Evolutionary conservation across 768 basidiomycete genomes (phyloP), one percentile per base, ranked within the genome.

Genomic region (Suillus discolor): DNA sequence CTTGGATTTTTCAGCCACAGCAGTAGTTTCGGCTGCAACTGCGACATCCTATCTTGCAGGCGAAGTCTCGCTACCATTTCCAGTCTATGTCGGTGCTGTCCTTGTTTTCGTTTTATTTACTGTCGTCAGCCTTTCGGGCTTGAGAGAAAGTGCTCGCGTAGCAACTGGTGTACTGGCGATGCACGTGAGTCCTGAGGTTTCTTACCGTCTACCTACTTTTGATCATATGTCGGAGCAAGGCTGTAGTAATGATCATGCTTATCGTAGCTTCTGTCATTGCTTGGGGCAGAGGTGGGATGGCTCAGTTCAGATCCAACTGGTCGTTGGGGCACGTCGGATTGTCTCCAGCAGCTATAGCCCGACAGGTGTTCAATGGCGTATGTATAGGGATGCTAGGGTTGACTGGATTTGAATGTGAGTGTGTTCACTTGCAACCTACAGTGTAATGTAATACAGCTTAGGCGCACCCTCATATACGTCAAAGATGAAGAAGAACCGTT

Each of bases 331-430:
- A 75, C 70, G 71, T 36, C 69, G 75, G 57, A 57, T 72, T 67
- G 9, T 77, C 81, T 4, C 65, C 78, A 0, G 61, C 67, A 4
- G 71, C 70, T 4, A 72, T 85, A 38, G 72, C 80, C 0, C 79
- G 72, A 28, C 83, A 89, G 49, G 77, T 88, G 9, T 93, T 86
- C 73, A 79, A 87, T 66, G 91, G 91, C 0, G 79, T 89, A 34
- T 92, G 90, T 69, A 78, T 93, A 4, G 85, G 88, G 0, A 88
- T 92, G 80, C 78, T 93, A 1, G 90, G 89, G 0, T 79, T 91
- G 42, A 91, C 91, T 1, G 91, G 89, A 9, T 87, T 88, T 70
- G 87, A 89, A 82, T 89, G 89, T 89, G 25, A 18, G 68, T 42
- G 47, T 4, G 31, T 23, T 41, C 31, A 39, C 38, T 9, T 39